Conservation (phyloP, 495 filamentous ascomycete species). For the Lasiosphaeria hispida region DNA sequence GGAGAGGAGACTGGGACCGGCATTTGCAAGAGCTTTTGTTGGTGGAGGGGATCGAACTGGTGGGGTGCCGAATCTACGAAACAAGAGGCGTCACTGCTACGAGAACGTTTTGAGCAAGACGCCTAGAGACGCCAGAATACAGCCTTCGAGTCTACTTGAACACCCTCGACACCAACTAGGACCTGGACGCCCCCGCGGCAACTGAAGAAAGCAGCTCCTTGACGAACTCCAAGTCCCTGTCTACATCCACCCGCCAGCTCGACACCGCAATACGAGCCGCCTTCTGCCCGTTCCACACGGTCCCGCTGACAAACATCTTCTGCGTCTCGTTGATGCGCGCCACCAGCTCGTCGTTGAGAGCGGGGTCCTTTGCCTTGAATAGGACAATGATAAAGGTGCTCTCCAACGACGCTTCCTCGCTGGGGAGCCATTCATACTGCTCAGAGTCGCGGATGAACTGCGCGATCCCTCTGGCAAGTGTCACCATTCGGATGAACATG, state of each 20-base stretch:
- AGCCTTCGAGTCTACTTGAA: not conserved
- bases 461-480: conserved; percentile 66
- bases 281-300: conserved; percentile 66
- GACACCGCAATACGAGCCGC: conserved; percentile 79
- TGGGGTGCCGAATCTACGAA: not conserved
- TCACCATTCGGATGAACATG: conserved; percentile 71
- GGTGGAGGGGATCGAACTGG: not conserved
- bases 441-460: conserved; percentile 53
- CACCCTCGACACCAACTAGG: not conserved
- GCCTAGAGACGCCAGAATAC: not conserved
- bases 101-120: not conserved
- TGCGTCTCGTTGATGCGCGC: conserved; percentile 69
- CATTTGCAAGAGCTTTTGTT: not conserved
- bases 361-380: conserved; percentile 69
- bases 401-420: conserved; percentile 26
- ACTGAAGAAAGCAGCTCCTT: conserved; percentile 43
- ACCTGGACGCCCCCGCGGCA: conserved; percentile 4
- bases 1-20: not conserved
- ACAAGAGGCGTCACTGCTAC: not conserved
- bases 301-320: conserved; percentile 81
- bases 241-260: conserved; percentile 70
- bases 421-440: conserved; percentile 66
- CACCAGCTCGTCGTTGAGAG: conserved; percentile 63
- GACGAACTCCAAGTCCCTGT: conserved; percentile 54
- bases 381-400: conserved; percentile 73